Base-by-base conservation (phyloP, 2,329 filamentous ascomycete genomes). In the Botrytis medusae region DNA sequence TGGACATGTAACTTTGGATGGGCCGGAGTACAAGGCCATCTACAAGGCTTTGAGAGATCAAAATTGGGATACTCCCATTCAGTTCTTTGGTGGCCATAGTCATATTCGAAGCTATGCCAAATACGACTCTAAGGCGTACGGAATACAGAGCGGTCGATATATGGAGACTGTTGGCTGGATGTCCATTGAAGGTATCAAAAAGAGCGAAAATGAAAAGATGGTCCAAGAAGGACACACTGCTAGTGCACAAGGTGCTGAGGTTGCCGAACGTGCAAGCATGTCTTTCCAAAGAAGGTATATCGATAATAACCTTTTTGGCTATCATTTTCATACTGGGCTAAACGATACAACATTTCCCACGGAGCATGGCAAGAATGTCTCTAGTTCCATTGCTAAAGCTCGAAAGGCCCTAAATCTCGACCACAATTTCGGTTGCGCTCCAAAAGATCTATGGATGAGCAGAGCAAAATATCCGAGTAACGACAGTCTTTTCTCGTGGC, bases 91-190 rank as follows among this genome's bases (percentile, higher is more conserved):
- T 14, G 95, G 95, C 0, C 95, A 98, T 80, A 90, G 90, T 1
- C 95, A 98, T 80, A 93, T 98, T 64, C 90, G 95, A 14, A 94
- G 98, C 80, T 93, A 93, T 77, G 89, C 89, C 59, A 89, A 87
- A 74, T 98, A 93, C 78, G 95, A 98, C 81, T 87, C 88, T 57
- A 91, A 90, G 71, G 90, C 95, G 0, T 91, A 92, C 75, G 95
- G 91, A 1, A 85, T 98, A 8, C 94, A 94, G 59, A 96, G 93
- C 77, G 95, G 95, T 6, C 89, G 95, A 0, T 98, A 98, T 82
- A 92, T 98, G 85, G 95, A 98, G 84, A 98, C 95, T 0, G 91
- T 98, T 68, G 95, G 95, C 2, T 98, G 96, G 87, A 90, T 96
- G 88, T 97, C 94, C 0, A 90, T 98, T 63, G 87, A 91, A 73